A percentile compares a stretch with the other conserved stretches of the same genome.
These are phyloP conservation scores for Arthrobotrys sphaeroides DNA, from an alignment of 2,329 filamentous ascomycete genomes.

Conservation along the genomic window DNA sequence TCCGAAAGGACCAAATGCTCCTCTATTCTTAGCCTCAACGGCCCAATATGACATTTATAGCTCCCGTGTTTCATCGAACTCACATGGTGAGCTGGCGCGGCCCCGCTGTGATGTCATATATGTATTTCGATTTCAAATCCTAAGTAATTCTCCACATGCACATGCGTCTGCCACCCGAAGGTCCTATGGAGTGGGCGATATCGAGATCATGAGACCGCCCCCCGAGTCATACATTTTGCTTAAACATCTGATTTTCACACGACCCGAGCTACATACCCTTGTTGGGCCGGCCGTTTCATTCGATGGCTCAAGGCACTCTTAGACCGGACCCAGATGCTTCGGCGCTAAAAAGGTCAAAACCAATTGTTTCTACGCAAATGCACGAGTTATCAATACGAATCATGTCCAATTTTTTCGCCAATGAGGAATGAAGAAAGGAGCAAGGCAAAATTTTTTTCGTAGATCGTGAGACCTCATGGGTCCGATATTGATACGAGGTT, in stretches of 20 bases:
- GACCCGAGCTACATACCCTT: neutral
- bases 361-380: neutral
- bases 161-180: neutral
- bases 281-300: neutral
- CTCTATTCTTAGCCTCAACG: conserved; percentile 11
- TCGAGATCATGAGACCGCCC: conserved; percentile 7
- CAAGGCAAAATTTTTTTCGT: neutral
- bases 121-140: neutral
- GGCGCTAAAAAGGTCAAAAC: conserved; percentile 13
- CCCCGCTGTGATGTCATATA: neutral
- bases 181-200: neutral
- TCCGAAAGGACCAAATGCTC: no score
- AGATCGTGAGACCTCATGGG: neutral
- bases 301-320: neutral
- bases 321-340: neutral
- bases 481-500: neutral
- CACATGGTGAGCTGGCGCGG: neutral
- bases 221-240: conserved; percentile 5
- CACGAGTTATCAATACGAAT: conserved; percentile 6
- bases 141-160: neutral
- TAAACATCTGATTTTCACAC: neutral
- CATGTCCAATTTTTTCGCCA: neutral
- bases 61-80: neutral
- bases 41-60: neutral
- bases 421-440: no score